phyloP scores from a whole-genome alignment of 805 yeast species.

The Myxozyma vanderwaltii region DNA sequence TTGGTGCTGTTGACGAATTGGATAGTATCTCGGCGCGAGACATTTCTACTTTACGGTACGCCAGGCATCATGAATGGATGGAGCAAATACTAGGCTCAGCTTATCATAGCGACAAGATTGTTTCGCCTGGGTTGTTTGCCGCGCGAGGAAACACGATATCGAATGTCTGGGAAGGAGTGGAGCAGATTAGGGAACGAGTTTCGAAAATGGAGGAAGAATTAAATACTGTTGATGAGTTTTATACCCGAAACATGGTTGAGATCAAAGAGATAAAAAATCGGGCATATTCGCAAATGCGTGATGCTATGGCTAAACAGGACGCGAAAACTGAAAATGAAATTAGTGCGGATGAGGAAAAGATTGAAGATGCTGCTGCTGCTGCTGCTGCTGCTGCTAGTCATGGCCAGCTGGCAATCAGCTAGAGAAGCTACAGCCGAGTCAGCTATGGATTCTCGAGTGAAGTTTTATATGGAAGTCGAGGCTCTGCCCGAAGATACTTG shows the following conservation, averaged over 20 bases:
- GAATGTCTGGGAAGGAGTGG: conserved; percentile 28
- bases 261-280: conserved; percentile 14
- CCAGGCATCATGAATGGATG: conserved; percentile 51
- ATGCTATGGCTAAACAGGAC: conserved; percentile 7
- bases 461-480: background rate
- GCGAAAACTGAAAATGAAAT: conserved; percentile 1
- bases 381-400: background rate
- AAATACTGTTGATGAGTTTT: conserved; percentile 21
- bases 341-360: conserved; percentile 1
- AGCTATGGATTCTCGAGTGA: background rate
- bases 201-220: conserved; percentile 15
- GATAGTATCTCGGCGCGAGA: conserved; percentile 48
- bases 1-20: conserved; percentile 40
- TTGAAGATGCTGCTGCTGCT: background rate
- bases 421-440: too few species aligned
- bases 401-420: background rate
- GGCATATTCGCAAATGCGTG: conserved; percentile 7
- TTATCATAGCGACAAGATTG: conserved; percentile 21
- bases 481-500: too few species aligned
- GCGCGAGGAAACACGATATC: conserved; percentile 6
- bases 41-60: conserved; percentile 47
- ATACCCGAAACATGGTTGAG: conserved; percentile 14
- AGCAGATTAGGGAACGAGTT: conserved; percentile 16
- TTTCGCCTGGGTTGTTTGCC: conserved; percentile 24
- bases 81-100: conserved; percentile 47